A percentile compares a stretch with the other conserved stretches of the same genome.
These are phyloP conservation scores for Elsinoe batatas DNA, from an alignment of 2,329 filamentous ascomycete species.

Conservation along the genomic window DNA sequence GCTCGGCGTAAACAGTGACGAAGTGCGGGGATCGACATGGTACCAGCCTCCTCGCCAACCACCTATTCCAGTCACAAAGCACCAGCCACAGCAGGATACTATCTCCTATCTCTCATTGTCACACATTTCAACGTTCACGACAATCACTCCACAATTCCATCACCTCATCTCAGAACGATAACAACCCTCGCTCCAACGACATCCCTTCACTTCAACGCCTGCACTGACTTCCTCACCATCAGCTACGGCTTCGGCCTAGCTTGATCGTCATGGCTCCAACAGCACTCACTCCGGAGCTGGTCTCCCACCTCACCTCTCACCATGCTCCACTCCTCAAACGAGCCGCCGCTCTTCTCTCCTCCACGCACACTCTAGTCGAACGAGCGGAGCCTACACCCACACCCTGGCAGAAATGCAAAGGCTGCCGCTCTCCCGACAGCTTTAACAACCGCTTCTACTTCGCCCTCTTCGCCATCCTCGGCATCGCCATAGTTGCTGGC, in stretches of 20 bases:
- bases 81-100: background rate
- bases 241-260: conserved; percentile 11
- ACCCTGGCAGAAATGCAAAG: conserved; percentile 14
- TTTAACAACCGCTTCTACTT: conserved; percentile 57
- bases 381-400: conserved; percentile 7
- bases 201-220: background rate
- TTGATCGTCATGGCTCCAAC: background rate
- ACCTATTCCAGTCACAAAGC: background rate
- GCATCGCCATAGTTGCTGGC: conserved; percentile 60
- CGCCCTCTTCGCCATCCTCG: conserved; percentile 75
- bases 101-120: background rate
- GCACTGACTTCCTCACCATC: background rate
- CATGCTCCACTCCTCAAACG: background rate
- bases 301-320: background rate
- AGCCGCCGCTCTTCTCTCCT: conserved; percentile 1
- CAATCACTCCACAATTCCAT: background rate
- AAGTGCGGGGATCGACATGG: background rate
- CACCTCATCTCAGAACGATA: background rate
- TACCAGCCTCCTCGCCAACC: conserved; percentile 7
- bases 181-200: background rate
- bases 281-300: background rate
- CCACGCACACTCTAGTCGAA: background rate
- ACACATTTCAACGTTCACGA: background rate
- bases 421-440: conserved; percentile 22
- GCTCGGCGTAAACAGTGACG: background rate